Percentiles rank a stretch among this genome's conserved stretches.
Conservation (phyloP, 768 basidiomycete species). For the Trametes gibbosa region DNA sequence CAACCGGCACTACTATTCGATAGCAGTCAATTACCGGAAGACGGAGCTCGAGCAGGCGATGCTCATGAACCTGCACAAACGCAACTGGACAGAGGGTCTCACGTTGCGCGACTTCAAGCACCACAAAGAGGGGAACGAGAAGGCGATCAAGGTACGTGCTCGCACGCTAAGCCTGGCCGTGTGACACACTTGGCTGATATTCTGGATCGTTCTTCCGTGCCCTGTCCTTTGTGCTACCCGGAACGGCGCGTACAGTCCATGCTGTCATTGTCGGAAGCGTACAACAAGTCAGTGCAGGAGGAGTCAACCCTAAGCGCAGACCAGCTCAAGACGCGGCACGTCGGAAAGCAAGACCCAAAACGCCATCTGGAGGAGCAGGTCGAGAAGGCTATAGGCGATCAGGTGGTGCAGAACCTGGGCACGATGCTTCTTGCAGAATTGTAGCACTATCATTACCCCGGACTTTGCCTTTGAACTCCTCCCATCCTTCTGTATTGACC, state of each 20-base stretch:
- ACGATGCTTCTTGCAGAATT: conserved; percentile 94
- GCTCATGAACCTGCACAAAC: conserved; percentile 98
- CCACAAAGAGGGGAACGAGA: conserved; percentile 88
- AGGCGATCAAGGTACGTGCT: conserved; percentile 82
- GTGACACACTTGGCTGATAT: conserved; percentile 16
- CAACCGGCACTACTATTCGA: conserved; percentile 97
- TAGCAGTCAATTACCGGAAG: conserved; percentile 97
- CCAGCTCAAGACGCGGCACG: conserved; percentile 95
- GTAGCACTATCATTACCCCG: conserved; percentile 37
- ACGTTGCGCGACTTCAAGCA: conserved; percentile 86
- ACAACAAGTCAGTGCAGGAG: conserved; percentile 98
- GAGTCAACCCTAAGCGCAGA: conserved; percentile 93
- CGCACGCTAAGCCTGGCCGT: conserved; percentile 21
- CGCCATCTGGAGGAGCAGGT: conserved; percentile 96
- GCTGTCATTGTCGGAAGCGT: conserved; percentile 88
- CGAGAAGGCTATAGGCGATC: conserved; percentile 97
- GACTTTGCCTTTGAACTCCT: conserved; percentile 13
- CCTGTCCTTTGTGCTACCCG: conserved; percentile 5
- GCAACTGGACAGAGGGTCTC: conserved; percentile 98
- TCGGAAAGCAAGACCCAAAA: conserved; percentile 98
- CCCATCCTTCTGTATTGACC: conserved; percentile 9
- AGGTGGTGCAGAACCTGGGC: conserved; percentile 92
- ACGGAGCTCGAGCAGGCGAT: conserved; percentile 97
- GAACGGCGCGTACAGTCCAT: conserved; percentile 59
- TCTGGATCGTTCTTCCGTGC: neutral